These are phyloP conservation scores for Quercus alba DNA, from an alignment of 306 rosid genomes.

Conservation along the genomic window DNA sequence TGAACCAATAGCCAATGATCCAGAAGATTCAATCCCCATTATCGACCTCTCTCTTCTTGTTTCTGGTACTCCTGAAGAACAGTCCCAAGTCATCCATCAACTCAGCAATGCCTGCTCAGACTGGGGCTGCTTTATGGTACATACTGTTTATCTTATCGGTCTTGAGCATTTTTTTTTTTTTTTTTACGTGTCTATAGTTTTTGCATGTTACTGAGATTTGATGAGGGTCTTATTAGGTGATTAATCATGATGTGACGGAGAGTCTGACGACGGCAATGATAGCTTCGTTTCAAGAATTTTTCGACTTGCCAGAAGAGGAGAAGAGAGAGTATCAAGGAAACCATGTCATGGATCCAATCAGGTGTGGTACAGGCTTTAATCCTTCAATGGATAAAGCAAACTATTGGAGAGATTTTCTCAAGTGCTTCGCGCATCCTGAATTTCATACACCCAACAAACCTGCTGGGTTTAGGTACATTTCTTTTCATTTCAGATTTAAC, in stretches of 20 bases:
- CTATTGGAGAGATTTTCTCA: no score
- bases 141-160: no score
- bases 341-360: no score
- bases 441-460: constrained; percentile 58
- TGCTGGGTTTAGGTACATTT: constrained; percentile 42
- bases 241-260: constrained; percentile 29
- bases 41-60: constrained; percentile 43
- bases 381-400: no score
- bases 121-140: no score
- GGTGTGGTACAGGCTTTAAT: no score
- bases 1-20: background rate
- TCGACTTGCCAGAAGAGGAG: no score
- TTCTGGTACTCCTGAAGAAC: constrained; percentile 19
- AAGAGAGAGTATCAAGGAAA: no score
- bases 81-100: constrained; percentile 4
- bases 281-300: constrained; percentile 14
- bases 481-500: constrained; percentile 14
- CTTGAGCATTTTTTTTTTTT: no score
- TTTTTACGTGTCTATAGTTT: no score
- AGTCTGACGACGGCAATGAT: constrained; percentile 30
- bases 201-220: background rate
- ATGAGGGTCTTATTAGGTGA: constrained; percentile 31
- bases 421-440: constrained; percentile 14
- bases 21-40: constrained; percentile 28
- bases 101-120: no score